These are phyloP conservation scores for Monilinia vaccinii-corymbosi DNA, from an alignment of 2,329 filamentous ascomycete species.

Conservation along the genomic window DNA sequence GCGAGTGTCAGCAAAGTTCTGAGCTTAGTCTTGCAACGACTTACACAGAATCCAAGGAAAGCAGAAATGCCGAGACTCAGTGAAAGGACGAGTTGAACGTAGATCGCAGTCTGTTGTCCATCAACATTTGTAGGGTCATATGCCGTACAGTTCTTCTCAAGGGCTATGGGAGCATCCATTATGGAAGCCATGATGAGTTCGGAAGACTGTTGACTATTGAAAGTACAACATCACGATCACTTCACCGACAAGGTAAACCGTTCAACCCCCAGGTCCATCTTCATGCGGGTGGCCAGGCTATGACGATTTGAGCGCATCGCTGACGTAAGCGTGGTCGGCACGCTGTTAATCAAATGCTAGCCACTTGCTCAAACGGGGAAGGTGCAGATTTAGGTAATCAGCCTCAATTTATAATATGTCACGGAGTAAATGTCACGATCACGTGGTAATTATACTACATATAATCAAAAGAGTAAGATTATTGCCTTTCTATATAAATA, in stretches of 20 bases:
- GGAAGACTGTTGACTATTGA: not conserved
- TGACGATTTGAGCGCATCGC: not conserved
- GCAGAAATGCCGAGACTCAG: slow-evolving; percentile 59
- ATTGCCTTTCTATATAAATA: no score
- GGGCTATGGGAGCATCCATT: slow-evolving; percentile 12
- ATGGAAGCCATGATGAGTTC: slow-evolving; percentile 6
- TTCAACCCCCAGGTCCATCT: not conserved
- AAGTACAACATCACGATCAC: slow-evolving; percentile 1
- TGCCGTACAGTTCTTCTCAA: slow-evolving; percentile 19
- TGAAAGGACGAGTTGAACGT: slow-evolving; percentile 64
- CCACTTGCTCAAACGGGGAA: no score
- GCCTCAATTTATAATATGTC: no score
- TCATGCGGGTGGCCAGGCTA: not conserved
- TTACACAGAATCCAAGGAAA: slow-evolving; percentile 68
- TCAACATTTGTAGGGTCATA: slow-evolving; percentile 24
- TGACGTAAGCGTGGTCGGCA: not conserved
- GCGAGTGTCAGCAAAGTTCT: slow-evolving; percentile 24
- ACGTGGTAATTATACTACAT: no score
- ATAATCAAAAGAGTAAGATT: no score
- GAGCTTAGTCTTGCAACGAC: slow-evolving; percentile 23
- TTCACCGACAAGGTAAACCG: not conserved
- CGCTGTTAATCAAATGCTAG: no score
- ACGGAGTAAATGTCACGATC: no score
- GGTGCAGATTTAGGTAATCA: no score
- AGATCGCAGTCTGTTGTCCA: slow-evolving; percentile 22